Evolutionary conservation across 306 rosid species (phyloP), one percentile per base, ranked within the genome.

Genomic region (Cotoneaster glaucophyllus): DNA sequence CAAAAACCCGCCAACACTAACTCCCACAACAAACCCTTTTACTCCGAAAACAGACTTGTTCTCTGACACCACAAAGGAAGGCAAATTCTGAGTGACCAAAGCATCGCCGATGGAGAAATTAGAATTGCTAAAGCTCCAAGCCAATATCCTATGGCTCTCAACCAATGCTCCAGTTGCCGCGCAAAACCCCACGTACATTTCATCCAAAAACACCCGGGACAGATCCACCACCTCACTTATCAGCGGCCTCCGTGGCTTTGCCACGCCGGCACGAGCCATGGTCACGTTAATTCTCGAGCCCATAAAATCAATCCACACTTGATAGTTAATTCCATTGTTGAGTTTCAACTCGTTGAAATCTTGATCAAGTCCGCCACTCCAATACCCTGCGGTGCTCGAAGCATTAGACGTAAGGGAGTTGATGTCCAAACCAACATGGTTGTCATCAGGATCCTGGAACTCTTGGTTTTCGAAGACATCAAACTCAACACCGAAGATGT

Each of bases 51-150:
- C 76, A 34, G 85, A 77, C 53, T 15, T 48, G 70, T 68, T 71
- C 43, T 84, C 77, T 4, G 81, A 79, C 71, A 32, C 80, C 79
- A 80, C 82, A 78, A 79, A 93, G 4, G 85, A 76, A 54, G 87
- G 90, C 82, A 92, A 81, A 68, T 81, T 72, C 0, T 63, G 61
- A 10, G 86, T 86, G 14, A 85, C 52, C 67, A 92, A 82, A 82
- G 85, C 87, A 70, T 88, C 88, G 45, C 82, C 90, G 15, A 89
- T 84, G 8, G 97, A 88, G 59, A 82, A 88, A 24, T 85, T 89
- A 1, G 85, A 65, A 78, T 80, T 78, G 57, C 91, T 85, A 74
- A 87, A 89, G 69, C 91, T 85, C 91, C 89, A 89, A 77, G 87
- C 88, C 74, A 87, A 73, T 43, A 89, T 87, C 82, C 58, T 84